These are phyloP conservation scores for Globisporangium nodosum DNA, from an alignment of 352 stramenopile species.

Conservation along the genomic window DNA sequence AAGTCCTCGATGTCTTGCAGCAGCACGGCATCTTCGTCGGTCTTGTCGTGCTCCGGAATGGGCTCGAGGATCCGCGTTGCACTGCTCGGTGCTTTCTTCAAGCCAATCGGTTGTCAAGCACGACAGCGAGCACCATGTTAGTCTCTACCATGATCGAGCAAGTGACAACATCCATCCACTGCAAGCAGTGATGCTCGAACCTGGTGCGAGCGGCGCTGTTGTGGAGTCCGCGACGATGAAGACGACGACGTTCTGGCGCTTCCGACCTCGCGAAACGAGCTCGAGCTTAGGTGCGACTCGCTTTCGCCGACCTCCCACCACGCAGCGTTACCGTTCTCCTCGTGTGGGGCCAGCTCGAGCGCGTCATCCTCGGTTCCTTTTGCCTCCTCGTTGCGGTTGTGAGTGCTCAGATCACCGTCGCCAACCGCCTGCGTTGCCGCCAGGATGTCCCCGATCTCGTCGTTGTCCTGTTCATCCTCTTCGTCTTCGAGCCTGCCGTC, in stretches of 20 bases:
- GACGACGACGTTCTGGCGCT: conserved; percentile 23
- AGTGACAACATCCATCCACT: neutral
- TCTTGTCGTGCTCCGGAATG: neutral
- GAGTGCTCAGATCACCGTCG: conserved; percentile 5
- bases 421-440: conserved; percentile 48
- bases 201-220: conserved; percentile 18
- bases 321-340: neutral
- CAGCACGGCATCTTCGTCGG: conserved; percentile 31
- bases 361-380: neutral
- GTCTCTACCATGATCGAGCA: neutral
- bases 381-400: neutral
- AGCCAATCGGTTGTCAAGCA: neutral
- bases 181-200: conserved; percentile 10
- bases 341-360: neutral
- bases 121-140: neutral
- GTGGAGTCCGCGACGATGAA: conserved; percentile 6
- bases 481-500: conserved; percentile 18
- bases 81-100: neutral
- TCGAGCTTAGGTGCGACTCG: conserved; percentile 20
- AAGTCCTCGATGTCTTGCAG: conserved; percentile 62
- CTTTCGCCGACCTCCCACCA: conserved; percentile 58
- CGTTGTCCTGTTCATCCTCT: conserved; percentile 14
- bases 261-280: conserved; percentile 40
- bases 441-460: conserved; percentile 66
- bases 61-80: neutral